Base-by-base conservation (phyloP, 179 eudicot genomes). In the Silene coronaria region DNA sequence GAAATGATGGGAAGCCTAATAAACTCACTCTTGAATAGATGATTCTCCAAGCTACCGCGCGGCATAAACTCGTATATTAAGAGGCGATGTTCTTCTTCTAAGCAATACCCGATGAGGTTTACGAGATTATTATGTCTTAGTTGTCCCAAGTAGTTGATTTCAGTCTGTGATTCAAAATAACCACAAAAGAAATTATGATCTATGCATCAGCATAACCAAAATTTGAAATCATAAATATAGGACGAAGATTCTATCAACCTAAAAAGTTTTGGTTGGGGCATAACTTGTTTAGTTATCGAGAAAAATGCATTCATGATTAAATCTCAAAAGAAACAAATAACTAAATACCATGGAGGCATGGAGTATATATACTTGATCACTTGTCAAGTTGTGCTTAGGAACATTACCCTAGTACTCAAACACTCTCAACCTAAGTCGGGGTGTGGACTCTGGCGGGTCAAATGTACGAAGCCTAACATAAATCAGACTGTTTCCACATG, bases 1-100 rank as follows among this genome's bases (percentile, higher is more conserved):
- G 45, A 76, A 30, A 66, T 19, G 58, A 58, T 66, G 4, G 4
- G 34, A 30, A 64, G 19, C 57, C 13, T 68, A 57, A 6, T 34
- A 11, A 77, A 80, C 91, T 86, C 76, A 86, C 91, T 80, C 71
- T 82, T 88, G 60, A 86, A 86, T 30, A 88, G 84, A 78, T 88
- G 91, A 62, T 86, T 84, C 79, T 86, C 91, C 84, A 88, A 79
- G 88, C 88, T 88, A 74, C 91, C 87, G 67, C 76, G 79, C 0
- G 87, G 82, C 91, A 88, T 86, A 73, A 87, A 87, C 79, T 87
- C 88, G 24, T 85, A 87, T 14, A 87, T 81, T 46, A 87, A 76
- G 71, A 87, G 87, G 63, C 88, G 83, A 70, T 85, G 87, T n/a
- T 87, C 87, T 45, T 85, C 83, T 67, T 85, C 90, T 65, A 82